Base-by-base conservation (phyloP, 2,329 filamentous ascomycete genomes). In the Botrytis galanthina region DNA sequence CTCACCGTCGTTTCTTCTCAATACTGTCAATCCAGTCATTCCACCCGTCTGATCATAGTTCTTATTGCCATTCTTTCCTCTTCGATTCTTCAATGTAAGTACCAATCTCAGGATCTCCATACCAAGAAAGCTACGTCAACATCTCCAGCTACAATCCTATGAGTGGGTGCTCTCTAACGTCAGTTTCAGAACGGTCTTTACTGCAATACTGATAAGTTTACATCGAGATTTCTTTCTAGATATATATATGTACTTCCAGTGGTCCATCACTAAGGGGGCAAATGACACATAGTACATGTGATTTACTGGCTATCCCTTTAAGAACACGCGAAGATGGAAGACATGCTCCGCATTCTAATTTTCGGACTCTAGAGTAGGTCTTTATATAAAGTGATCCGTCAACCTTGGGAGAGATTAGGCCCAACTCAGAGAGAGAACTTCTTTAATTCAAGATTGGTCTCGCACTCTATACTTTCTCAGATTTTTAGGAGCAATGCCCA, bases 361-460 rank as follows among this genome's bases (percentile, higher is more conserved):
- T 48, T 48, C 20, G 1, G 1, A n/a, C n/a, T 5, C 48, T 5
- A 14, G 26, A 51, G 48, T 14, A 51, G 10, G 22, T n/a, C 22
- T 51, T 4, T n/a, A 51, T 14, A 51, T n/a, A 14, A 51, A 51
- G 12, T 26, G 48, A 4, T 10, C 1, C 10, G 14, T 6, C 22
- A 12, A 51, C 22, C 6, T 9, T 12, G 22, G 7, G 22, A 51
- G 46, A 26, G 10, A 51, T 12, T 22, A 48, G 8, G 4, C 22
- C 1, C 1, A 12, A 22, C 22, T 1, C 1, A 44, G 22, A 26
- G 4, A 12, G 7, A 18, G 2, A 8, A 3, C 14, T 22, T 9
- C 0, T 3, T 20, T 7, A 4, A 22, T 9, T 46, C 2, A 22
- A 22, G 1, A 8, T 46, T 46, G 18, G 20, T 26, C 22, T 48